These are phyloP conservation scores for Berkeleyomyces basicola DNA, from an alignment of 2,329 filamentous ascomycete species.

Conservation along the genomic window DNA sequence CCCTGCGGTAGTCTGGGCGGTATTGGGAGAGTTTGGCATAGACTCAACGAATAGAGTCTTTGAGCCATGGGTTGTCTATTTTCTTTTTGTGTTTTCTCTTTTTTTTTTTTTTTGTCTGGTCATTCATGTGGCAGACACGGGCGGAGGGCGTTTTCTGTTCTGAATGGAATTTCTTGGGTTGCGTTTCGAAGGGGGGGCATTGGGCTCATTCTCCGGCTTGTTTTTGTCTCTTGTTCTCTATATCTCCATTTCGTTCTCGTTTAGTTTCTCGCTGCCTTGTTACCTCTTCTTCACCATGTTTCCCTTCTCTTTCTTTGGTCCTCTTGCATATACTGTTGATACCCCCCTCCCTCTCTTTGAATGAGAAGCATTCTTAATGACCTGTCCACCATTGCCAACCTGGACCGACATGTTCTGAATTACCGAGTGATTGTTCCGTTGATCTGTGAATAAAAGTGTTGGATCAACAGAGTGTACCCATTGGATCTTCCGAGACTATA, in stretches of 20 bases:
- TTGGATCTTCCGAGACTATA: not conserved
- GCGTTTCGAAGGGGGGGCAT: not conserved
- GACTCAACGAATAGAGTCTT: no score
- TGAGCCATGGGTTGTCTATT: not conserved
- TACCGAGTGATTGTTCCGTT: no score
- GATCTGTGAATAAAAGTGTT: not conserved
- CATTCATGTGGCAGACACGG: not conserved
- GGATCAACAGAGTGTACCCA: not conserved
- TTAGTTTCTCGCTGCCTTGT: not conserved
- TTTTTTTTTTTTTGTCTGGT: not conserved
- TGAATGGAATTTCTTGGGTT: not conserved
- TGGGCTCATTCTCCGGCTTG: not conserved
- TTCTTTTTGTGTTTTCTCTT: not conserved
- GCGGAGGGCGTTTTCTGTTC: slow-evolving; percentile 1
- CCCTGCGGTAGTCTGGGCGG: no score
- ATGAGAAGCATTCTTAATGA: not conserved
- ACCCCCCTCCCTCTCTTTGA: slow-evolving; percentile 6
- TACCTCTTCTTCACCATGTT: not conserved
- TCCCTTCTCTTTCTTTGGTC: not conserved
- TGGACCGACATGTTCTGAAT: not conserved
- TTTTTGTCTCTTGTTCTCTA: not conserved
- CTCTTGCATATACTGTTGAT: slow-evolving; percentile 8
- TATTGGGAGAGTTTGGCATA: no score
- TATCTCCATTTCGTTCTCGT: not conserved
- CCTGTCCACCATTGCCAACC: not conserved